phyloP scores from a whole-genome alignment of 805 yeast species.

The Sungouiella blattae region DNA sequence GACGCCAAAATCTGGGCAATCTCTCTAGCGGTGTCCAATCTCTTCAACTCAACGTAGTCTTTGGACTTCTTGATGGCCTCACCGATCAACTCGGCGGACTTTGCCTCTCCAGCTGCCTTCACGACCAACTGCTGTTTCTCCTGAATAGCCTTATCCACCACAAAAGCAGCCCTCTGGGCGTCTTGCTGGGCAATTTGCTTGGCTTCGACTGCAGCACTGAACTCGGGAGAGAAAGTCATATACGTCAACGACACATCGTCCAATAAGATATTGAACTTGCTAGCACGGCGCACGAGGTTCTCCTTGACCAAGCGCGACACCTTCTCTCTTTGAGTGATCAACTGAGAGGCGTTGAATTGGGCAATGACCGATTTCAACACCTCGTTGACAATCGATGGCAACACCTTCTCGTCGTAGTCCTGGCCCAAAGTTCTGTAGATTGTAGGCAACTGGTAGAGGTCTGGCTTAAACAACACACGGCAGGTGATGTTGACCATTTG shows the following conservation, averaged over 20 bases:
- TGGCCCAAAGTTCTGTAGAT: conserved; percentile 89
- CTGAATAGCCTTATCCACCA: conserved; percentile 95
- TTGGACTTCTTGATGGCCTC: conserved; percentile 96
- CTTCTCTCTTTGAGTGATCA: conserved; percentile 97
- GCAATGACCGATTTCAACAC: conserved; percentile 96
- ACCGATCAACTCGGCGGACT: conserved; percentile 96
- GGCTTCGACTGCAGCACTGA: conserved; percentile 96
- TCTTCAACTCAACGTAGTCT: conserved; percentile 94
- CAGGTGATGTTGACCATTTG: conserved; percentile 99
- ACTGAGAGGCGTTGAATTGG: conserved; percentile 96
- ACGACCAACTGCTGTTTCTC: conserved; percentile 97
- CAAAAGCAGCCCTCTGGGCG: conserved; percentile 96
- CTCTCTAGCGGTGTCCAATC: conserved; percentile 95
- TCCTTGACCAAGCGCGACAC: conserved; percentile 91
- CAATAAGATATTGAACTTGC: conserved; percentile 77
- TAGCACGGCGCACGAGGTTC: conserved; percentile 84
- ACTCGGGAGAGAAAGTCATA: conserved; percentile 98
- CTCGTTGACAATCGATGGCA: conserved; percentile 97
- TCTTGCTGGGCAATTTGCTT: conserved; percentile 99
- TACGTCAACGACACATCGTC: conserved; percentile 96
- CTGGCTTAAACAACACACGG: conserved; percentile 91
- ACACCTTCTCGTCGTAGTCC: conserved; percentile 94
- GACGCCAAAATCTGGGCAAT: conserved; percentile 80
- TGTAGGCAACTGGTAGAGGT: conserved; percentile 68
- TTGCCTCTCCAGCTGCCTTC: conserved; percentile 97